Conservation (phyloP, 768 basidiomycete genomes). For the Tephrocybe sp. region DNA sequence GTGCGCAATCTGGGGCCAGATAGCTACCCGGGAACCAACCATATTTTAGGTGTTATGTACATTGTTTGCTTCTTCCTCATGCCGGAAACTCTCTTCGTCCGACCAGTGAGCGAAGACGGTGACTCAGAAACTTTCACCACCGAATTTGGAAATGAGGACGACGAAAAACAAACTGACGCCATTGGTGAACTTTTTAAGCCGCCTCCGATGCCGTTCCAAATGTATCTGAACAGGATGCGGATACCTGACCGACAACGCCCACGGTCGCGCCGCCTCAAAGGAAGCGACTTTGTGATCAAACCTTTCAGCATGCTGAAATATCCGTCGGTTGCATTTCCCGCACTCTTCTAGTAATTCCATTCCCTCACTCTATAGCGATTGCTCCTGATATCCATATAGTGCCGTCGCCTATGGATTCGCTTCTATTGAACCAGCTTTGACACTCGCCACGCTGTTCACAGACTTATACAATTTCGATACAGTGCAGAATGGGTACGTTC, state of each 20-base stretch:
- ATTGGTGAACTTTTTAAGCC: slow-evolving; percentile 22
- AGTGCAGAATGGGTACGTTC: slow-evolving; percentile 32
- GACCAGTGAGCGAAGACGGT: slow-evolving; percentile 20
- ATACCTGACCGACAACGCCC: slow-evolving; percentile 31
- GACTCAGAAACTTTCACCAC: not conserved
- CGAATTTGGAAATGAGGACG: slow-evolving; percentile 10
- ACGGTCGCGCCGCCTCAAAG: slow-evolving; percentile 23
- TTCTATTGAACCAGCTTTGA: slow-evolving; percentile 40
- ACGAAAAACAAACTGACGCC: slow-evolving; percentile 11
- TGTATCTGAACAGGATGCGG: slow-evolving; percentile 29
- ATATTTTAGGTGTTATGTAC: slow-evolving; percentile 25
- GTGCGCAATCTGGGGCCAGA: slow-evolving; percentile 4
- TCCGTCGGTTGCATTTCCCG: slow-evolving; percentile 39
- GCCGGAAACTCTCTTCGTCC: slow-evolving; percentile 42
- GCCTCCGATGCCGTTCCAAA: slow-evolving; percentile 25
- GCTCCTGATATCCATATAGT: slow-evolving; percentile 19
- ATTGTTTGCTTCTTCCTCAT: slow-evolving; percentile 35
- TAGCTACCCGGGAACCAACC: not conserved
- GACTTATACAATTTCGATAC: slow-evolving; percentile 39
- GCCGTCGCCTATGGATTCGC: slow-evolving; percentile 38
- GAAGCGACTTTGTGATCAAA: slow-evolving; percentile 30
- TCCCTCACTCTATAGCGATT: not conserved
- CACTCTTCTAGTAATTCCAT: slow-evolving; percentile 30
- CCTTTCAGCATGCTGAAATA: slow-evolving; percentile 39
- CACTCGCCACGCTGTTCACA: slow-evolving; percentile 36